Percentiles rank a stretch among this genome's conserved stretches.
phyloP scores from a whole-genome alignment of 768 basidiomycete genomes.

The Suillus subaureus region DNA sequence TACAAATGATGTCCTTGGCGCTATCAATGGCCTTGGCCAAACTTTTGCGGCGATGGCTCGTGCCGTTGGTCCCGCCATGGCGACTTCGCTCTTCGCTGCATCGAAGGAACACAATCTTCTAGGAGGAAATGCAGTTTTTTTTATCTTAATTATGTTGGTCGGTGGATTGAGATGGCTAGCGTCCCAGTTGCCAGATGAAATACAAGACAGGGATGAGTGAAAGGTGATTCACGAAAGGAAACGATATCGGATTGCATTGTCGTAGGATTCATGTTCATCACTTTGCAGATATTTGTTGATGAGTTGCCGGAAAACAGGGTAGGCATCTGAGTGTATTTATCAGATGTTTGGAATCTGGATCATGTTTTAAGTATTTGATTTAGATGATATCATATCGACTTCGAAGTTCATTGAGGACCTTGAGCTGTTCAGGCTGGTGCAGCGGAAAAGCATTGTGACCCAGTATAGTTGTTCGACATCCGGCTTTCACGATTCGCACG shows the following conservation, averaged over 20 bases:
- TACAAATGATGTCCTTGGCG: conserved; percentile 54
- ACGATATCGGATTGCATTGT: background rate
- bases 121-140: conserved; percentile 54
- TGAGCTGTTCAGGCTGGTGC: no score
- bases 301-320: background rate
- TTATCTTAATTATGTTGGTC: conserved; percentile 36
- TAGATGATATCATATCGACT: background rate
- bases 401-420: conserved; percentile 1
- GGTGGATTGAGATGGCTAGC: conserved; percentile 24
- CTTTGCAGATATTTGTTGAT: background rate
- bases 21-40: conserved; percentile 60
- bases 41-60: conserved; percentile 47
- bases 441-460: no score
- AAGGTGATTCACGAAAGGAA: background rate
- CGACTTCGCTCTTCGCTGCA: conserved; percentile 53
- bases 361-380: background rate
- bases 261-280: background rate
- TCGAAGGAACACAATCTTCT: conserved; percentile 51
- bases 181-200: conserved; percentile 29
- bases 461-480: no score
- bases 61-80: conserved; percentile 47
- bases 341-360: background rate
- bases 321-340: background rate
- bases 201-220: conserved; percentile 36
- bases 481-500: no score